Conservation (phyloP, 768 basidiomycete genomes). For the Lentinus tigrinus region DNA sequence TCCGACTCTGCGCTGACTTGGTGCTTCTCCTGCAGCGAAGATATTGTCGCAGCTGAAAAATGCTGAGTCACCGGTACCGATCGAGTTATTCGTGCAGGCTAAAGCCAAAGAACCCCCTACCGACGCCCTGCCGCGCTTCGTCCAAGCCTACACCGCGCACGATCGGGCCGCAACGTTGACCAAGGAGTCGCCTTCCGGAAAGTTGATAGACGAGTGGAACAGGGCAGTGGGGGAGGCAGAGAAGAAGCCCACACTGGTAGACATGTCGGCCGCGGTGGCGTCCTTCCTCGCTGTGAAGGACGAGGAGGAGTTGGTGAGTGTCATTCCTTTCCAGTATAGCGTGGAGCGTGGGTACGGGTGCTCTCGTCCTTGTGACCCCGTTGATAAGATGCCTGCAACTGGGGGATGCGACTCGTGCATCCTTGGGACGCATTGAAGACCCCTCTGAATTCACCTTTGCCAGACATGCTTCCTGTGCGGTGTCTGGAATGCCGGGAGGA, state of each 20-base stretch:
- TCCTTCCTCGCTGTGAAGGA: constrained; percentile 86
- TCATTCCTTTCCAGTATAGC: not conserved
- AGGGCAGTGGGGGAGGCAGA: constrained; percentile 52
- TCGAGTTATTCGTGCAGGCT: constrained; percentile 78
- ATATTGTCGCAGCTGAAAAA: constrained; percentile 78
- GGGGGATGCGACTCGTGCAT: too few relatives aligned
- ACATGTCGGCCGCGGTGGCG: constrained; percentile 76
- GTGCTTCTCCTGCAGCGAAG: constrained; percentile 56
- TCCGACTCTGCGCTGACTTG: constrained; percentile 1
- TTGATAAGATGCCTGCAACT: too few relatives aligned
- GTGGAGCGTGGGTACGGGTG: not conserved
- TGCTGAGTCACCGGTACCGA: constrained; percentile 50
- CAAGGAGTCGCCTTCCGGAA: constrained; percentile 86
- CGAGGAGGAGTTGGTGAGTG: constrained; percentile 81
- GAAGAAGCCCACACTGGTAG: constrained; percentile 71
- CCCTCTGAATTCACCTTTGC: too few relatives aligned
- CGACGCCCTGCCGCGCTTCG: constrained; percentile 71
- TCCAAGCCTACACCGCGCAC: constrained; percentile 57
- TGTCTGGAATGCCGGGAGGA: too few relatives aligned
- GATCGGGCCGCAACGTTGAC: constrained; percentile 70
- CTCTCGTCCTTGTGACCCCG: too few relatives aligned
- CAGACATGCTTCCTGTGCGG: too few relatives aligned
- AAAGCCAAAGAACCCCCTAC: constrained; percentile 77
- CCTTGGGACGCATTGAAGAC: too few relatives aligned
- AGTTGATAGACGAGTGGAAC: constrained; percentile 86